These are phyloP conservation scores for Ambrosia trifida DNA, from an alignment of 129 eudicot species.

Conservation along the genomic window DNA sequence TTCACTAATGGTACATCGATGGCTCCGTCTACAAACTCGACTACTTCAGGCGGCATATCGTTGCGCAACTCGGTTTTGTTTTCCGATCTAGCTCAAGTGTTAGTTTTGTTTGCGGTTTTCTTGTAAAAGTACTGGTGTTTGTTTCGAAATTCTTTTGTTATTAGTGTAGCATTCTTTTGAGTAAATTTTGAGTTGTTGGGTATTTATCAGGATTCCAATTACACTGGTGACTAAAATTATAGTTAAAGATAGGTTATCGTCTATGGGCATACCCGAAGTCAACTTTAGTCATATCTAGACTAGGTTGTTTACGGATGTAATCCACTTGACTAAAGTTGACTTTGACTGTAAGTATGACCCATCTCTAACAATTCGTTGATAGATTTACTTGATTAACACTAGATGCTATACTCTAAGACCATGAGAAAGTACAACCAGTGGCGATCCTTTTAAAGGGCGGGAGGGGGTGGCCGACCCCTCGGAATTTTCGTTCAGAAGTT, in stretches of 20 bases:
- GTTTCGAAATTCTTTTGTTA: background rate
- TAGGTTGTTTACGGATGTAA: no score
- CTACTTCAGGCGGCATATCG: slow-evolving; percentile 25
- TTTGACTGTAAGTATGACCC: background rate
- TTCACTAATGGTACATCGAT: slow-evolving; percentile 22
- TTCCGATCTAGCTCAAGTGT: background rate
- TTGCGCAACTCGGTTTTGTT: background rate
- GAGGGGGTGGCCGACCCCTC: no score
- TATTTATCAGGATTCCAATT: no score
- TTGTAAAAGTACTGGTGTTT: slow-evolving; percentile 18
- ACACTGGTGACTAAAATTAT: no score
- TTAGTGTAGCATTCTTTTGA: background rate
- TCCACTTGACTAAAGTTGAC: no score
- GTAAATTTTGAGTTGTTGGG: no score
- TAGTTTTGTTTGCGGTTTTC: slow-evolving; percentile 1
- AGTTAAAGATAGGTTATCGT: no score
- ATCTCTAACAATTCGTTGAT: background rate
- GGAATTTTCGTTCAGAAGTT: no score
- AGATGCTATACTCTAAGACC: background rate
- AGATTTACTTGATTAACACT: background rate
- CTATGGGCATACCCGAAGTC: no score
- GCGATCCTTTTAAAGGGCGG: no score
- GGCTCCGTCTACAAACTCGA: slow-evolving; percentile 34
- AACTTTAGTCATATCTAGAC: no score
- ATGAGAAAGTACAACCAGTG: no score